Percentiles rank a stretch among this genome's conserved stretches.
These are phyloP conservation scores for Penicillium brevicompactum DNA, from an alignment of 2,329 filamentous ascomycete genomes.

Conservation along the genomic window DNA sequence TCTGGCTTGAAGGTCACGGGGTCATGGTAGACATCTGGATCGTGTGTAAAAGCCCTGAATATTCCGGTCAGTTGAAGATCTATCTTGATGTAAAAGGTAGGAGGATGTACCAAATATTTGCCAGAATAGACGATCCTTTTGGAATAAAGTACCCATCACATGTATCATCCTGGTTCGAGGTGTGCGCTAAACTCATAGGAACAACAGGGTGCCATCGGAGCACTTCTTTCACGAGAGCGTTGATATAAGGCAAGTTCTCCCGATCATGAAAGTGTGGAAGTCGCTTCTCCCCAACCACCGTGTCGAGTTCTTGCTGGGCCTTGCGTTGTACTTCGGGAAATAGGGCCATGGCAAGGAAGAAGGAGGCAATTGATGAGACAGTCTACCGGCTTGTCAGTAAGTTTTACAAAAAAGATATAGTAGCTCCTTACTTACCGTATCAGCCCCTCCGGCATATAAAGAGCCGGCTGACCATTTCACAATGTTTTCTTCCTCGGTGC, in stretches of 20 bases:
- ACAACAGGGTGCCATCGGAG: constrained; percentile 4
- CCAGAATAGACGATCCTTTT: constrained; percentile 38
- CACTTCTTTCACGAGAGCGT: constrained; percentile 1
- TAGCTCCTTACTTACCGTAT: constrained; percentile 34
- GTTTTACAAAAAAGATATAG: not conserved
- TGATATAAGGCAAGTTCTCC: constrained; percentile 19
- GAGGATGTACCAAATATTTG: constrained; percentile 39
- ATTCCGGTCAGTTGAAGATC: not conserved
- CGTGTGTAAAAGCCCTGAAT: constrained; percentile 43
- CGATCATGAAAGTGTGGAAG: constrained; percentile 41
- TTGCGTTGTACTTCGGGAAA: constrained; percentile 54
- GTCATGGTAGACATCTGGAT: constrained; percentile 38
- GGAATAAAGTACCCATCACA: constrained; percentile 25
- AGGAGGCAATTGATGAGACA: constrained; percentile 42
- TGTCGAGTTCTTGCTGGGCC: constrained; percentile 45
- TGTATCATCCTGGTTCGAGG: not conserved
- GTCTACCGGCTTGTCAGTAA: constrained; percentile 31
- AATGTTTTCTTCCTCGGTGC: constrained; percentile 33
- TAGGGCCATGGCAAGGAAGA: constrained; percentile 54
- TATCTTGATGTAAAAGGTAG: not conserved
- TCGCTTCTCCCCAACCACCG: constrained; percentile 30
- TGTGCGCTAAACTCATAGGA: not conserved
- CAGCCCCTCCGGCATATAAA: constrained; percentile 47
- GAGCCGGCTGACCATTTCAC: constrained; percentile 39
- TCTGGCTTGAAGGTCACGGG: constrained; percentile 47